Evolutionary conservation across 371 early-diverging fungal species (phyloP), one percentile per base, ranked within the genome.

Genomic region (Mucor plumbeus): DNA sequence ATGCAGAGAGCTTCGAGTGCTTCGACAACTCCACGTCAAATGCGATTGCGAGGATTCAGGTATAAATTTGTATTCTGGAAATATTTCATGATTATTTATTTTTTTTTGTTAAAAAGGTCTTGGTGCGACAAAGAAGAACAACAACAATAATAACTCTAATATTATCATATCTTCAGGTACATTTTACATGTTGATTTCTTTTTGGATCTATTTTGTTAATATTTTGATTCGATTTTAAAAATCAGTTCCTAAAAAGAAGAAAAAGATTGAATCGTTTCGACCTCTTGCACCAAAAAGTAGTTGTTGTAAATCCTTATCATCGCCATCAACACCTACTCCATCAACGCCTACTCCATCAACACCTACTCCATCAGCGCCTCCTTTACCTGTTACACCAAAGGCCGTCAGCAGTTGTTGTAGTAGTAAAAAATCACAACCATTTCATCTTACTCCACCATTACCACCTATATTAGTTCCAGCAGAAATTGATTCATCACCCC

Each of bases 11-110:
- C 80, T 91, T 50, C 83, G 94, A 50, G 81, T 85, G 58, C 84
- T 88, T 5, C 80, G 90, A 54, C 92, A 91, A 67, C 84, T 91
- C 33, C 91, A 91, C 68, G 88, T 89, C 36, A 88, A 89, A 65
- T 94, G 94, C 61, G 82, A 86, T 59, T 94, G 93, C 66, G 44
- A 68, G 47, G 43, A 65, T 53, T n/a, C 62, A 70, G 31, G 59
- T 65, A 62, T 58, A 21, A 4, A 53, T 35, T 17, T 47, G 19
- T 15, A 5, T 15, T 14, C 14, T 15, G 10, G 4, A 38, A 9
- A 38, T 7, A 19, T 48, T 5, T 19, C 26, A 26, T 26, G 7
- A 21, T n/a, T 19, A 48, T 10, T n/a, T 26, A 54, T 6, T 1
- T 21, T 6, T 1, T 21, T 34, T 33, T 1, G 5, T 14, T 21